Evolutionary conservation across 1,284 basidiomycete genomes (phyloP).

Genomic region (Entoloma clypeatum): DNA sequence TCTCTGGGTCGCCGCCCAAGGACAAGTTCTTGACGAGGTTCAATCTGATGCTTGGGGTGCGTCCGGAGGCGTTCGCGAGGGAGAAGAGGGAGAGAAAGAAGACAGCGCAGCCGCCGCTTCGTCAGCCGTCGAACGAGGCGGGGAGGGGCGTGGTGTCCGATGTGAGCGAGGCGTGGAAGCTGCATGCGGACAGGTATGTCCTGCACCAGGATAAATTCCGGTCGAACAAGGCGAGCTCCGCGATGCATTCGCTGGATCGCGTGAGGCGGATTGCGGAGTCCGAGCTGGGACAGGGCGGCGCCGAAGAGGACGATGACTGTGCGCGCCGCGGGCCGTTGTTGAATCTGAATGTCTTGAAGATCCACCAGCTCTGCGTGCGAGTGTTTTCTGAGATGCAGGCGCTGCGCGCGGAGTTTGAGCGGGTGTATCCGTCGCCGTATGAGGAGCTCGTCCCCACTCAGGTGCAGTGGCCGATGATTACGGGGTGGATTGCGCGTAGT

Average conservation of each 20-base stretch:
- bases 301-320: not conserved
- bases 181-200: not conserved
- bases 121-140: too few relatives aligned
- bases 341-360: constrained; percentile 10
- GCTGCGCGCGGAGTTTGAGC: not conserved
- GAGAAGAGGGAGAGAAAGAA: not conserved
- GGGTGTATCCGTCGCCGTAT: not conserved
- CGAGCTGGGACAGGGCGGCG: not conserved
- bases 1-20: constrained; percentile 6
- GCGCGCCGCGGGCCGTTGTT: constrained; percentile 5
- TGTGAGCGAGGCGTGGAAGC: too few relatives aligned
- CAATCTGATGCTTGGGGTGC: constrained; percentile 4
- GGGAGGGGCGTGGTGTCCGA: too few relatives aligned
- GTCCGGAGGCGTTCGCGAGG: constrained; percentile 2
- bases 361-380: constrained; percentile 10
- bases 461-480: constrained; percentile 11
- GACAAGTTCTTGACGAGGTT: constrained; percentile 2
- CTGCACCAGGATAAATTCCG: not conserved
- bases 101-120: not conserved
- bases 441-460: constrained; percentile 2
- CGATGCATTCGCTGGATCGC: not conserved
- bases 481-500: constrained; percentile 8
- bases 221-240: not conserved
- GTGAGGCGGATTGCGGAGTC: constrained; percentile 4
- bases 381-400: constrained; percentile 7